Evolutionary conservation across 2,329 filamentous ascomycete species (phyloP).

Genomic region (Didymella exigua): DNA sequence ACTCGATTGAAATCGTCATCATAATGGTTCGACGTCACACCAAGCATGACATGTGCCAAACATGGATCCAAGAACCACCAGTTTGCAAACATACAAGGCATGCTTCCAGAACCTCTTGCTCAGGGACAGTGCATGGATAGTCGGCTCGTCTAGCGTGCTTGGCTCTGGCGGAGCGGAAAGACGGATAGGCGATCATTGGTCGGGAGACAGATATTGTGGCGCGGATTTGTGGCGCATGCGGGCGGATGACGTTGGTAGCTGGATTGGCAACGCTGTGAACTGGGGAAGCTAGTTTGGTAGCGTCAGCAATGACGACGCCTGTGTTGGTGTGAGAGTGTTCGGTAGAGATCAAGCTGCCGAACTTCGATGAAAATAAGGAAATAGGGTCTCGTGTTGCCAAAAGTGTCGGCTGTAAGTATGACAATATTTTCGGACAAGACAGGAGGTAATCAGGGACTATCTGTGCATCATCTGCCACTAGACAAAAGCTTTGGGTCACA

Average conservation of each 20-base stretch:
- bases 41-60: slow-evolving; percentile 13
- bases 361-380: not conserved
- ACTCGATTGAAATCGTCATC: not conserved
- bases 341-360: not conserved
- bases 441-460: no score
- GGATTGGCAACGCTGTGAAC: not conserved
- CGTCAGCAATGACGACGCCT: not conserved
- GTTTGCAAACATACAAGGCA: not conserved
- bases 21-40: slow-evolving; percentile 2
- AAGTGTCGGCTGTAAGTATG: no score
- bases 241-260: slow-evolving; percentile 1
- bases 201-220: not conserved
- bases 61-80: not conserved
- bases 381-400: not conserved
- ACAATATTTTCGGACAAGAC: no score
- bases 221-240: not conserved
- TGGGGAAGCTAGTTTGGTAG: not conserved
- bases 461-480: no score
- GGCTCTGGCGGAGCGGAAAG: slow-evolving; percentile 4
- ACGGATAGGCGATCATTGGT: not conserved
- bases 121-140: slow-evolving; percentile 3
- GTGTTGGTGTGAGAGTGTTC: not conserved
- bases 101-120: slow-evolving; percentile 1
- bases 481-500: no score
- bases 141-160: slow-evolving; percentile 10